Percentiles rank a stretch among this genome's conserved stretches.
Evolutionary conservation across 164 flowering plant species (phyloP).

Genomic region (Hamamelis virginiana): DNA sequence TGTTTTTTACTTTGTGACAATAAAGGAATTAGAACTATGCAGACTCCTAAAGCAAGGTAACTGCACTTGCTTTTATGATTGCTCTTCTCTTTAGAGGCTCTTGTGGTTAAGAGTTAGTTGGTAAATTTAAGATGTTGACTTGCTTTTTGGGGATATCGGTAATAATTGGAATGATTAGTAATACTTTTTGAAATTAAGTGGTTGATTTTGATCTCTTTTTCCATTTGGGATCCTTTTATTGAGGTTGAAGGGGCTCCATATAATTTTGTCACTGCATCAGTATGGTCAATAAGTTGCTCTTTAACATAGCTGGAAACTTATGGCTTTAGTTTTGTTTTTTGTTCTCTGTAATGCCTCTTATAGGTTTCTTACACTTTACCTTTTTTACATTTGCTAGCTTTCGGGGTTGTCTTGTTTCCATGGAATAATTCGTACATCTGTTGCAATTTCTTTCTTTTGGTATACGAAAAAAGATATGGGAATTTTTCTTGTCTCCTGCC

Average conservation of each 20-base stretch:
- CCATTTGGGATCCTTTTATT: neutral
- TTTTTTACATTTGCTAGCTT: neutral
- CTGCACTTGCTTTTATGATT: slow-evolving; percentile 8
- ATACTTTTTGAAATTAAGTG: neutral
- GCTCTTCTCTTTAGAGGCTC: slow-evolving; percentile 5
- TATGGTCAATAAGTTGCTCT: neutral
- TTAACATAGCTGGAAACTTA: neutral
- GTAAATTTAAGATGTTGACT: neutral
- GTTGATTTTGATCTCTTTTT: neutral
- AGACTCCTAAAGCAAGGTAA: slow-evolving; percentile 74
- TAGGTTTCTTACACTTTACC: neutral
- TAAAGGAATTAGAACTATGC: slow-evolving; percentile 44
- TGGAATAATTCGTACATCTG: neutral
- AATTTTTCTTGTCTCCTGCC: too few relatives aligned
- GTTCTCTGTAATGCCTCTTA: neutral
- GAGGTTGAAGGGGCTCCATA: neutral
- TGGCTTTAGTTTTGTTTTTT: neutral
- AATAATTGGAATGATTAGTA: neutral
- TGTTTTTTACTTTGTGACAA: slow-evolving; percentile 8
- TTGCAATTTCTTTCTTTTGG: neutral
- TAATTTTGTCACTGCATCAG: neutral
- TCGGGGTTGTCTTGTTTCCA: neutral
- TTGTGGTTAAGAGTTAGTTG: neutral
- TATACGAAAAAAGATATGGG: too few relatives aligned
- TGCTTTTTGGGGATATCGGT: neutral